Percentiles rank a stretch among this genome's conserved stretches.
Evolutionary conservation across 306 rosid genomes (phyloP).

Genomic region (Cicer chorassanicum): DNA sequence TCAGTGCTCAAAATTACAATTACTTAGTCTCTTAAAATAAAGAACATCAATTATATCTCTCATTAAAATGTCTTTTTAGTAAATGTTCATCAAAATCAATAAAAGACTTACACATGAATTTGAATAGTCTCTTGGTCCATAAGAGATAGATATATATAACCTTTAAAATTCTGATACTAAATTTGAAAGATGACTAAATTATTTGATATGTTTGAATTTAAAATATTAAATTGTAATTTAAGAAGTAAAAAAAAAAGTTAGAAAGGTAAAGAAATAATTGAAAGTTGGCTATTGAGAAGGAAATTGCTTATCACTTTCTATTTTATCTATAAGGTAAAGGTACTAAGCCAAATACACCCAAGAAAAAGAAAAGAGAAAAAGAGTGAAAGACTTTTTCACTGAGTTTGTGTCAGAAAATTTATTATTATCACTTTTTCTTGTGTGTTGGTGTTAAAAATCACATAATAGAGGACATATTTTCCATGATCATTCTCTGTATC

Average conservation of each 20-base stretch:
- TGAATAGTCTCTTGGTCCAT: too few species aligned
- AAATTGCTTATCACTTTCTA: constrained; percentile 43
- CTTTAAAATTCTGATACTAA: too few species aligned
- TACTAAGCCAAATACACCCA: constrained; percentile 23
- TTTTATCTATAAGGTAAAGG: neutral
- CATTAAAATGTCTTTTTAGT: too few species aligned
- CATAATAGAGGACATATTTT: constrained; percentile 41
- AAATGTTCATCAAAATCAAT: too few species aligned
- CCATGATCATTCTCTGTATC: constrained; percentile 52
- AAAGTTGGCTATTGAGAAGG: constrained; percentile 13
- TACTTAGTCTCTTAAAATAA: too few species aligned
- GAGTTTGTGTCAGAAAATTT: constrained; percentile 48
- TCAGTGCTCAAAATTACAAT: too few species aligned
- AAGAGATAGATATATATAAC: too few species aligned
- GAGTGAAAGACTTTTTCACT: constrained; percentile 29
- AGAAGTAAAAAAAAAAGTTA: neutral
- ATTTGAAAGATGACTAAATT: too few species aligned
- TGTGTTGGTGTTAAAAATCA: constrained; percentile 8
- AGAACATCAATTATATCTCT: too few species aligned
- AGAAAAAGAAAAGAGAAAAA: constrained; percentile 13
- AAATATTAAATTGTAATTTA: too few species aligned
- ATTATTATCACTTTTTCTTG: constrained; percentile 16
- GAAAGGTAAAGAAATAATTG: constrained; percentile 33
- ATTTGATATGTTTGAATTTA: too few species aligned
- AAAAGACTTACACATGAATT: too few species aligned